These are phyloP conservation scores for Pyronema omphalodes DNA, from an alignment of 495 filamentous ascomycete genomes.

Conservation along the genomic window DNA sequence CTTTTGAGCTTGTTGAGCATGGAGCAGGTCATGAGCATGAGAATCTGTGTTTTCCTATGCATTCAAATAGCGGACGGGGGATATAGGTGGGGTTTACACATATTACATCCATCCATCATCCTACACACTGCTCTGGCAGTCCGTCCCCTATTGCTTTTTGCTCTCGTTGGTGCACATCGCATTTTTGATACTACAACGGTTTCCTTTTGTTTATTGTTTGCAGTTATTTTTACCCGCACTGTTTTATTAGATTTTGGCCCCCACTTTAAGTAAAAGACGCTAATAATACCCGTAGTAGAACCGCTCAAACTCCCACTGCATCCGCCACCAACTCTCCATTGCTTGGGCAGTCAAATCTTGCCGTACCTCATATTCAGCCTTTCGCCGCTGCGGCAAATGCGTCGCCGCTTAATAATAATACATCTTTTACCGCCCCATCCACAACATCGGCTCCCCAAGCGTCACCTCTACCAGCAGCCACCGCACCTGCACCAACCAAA, in stretches of 20 bases:
- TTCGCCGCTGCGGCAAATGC: background rate
- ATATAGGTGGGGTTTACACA: background rate
- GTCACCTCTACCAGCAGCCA: background rate
- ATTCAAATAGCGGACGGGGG: background rate
- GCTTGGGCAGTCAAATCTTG: background rate
- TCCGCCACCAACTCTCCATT: slow-evolving; percentile 4
- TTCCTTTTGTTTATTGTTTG: background rate
- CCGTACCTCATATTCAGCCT: background rate
- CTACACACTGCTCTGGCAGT: background rate
- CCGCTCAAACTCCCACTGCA: background rate
- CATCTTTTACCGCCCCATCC: background rate
- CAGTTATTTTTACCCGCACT: background rate
- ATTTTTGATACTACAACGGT: background rate
- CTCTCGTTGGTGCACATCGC: background rate
- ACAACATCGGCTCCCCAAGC: background rate
- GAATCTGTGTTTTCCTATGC: background rate
- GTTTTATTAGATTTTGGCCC: background rate
- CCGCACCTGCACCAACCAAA: background rate
- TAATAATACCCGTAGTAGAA: background rate
- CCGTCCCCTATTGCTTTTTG: background rate
- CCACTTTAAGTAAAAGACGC: background rate
- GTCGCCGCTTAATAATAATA: background rate
- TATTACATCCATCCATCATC: background rate
- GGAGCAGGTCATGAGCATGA: background rate
- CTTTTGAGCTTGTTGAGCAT: slow-evolving; percentile 4